Conservation (phyloP, 2,329 filamentous ascomycete genomes). For the Neoscytalidium dimidiatum region DNA sequence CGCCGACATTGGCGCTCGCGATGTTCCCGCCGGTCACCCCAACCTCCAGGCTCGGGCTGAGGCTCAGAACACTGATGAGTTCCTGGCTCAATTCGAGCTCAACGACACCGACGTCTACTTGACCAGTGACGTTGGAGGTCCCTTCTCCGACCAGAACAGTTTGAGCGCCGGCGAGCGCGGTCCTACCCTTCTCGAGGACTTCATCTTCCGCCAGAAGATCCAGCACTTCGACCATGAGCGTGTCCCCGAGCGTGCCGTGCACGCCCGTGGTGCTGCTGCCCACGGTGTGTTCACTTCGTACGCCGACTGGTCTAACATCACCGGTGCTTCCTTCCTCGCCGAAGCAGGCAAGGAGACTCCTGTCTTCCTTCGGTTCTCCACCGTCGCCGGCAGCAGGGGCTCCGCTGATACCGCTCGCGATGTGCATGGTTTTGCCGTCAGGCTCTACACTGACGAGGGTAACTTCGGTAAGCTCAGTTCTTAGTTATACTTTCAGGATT, state of each 20-base stretch:
- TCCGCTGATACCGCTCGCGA: constrained; percentile 71
- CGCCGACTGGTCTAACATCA: constrained; percentile 67
- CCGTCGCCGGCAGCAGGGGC: constrained; percentile 69
- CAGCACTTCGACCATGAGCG: constrained; percentile 71
- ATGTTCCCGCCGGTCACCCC: constrained; percentile 32
- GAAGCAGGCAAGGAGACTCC: constrained; percentile 62
- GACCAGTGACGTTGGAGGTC: constrained; percentile 69
- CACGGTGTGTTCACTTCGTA: constrained; percentile 72
- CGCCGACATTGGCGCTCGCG: constrained; percentile 26
- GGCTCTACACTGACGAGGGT: constrained; percentile 72
- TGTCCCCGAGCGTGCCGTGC: constrained; percentile 61
- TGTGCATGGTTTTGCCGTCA: constrained; percentile 71
- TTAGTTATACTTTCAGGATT: not conserved
- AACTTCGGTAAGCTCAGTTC: constrained; percentile 59
- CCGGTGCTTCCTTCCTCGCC: constrained; percentile 65
- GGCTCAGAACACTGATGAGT: constrained; percentile 33
- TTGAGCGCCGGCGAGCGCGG: constrained; percentile 68
- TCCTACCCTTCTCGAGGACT: constrained; percentile 70
- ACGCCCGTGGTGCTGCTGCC: constrained; percentile 68
- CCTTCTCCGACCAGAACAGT: constrained; percentile 67
- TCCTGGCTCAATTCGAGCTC: constrained; percentile 39
- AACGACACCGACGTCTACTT: constrained; percentile 38
- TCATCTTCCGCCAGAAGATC: constrained; percentile 72
- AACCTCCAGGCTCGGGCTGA: constrained; percentile 28
- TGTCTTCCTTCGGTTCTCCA: constrained; percentile 72